Base-by-base conservation (phyloP, 345 rosid species). In the Reutealis trisperma region DNA sequence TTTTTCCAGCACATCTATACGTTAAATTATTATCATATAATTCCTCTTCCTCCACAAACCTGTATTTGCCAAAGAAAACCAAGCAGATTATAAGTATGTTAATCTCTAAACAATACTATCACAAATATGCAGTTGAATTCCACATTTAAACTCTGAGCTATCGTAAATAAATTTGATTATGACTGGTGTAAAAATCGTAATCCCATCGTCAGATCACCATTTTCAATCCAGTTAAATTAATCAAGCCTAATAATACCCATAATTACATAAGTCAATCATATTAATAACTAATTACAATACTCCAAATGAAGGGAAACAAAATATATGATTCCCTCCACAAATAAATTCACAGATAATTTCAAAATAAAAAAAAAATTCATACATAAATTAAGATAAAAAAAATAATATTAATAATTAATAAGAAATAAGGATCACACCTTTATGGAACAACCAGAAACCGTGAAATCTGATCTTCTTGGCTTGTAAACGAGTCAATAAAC, bases 21-120 rank as follows among this genome's bases (percentile, higher is more conserved):
- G 30, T 24, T 74, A 79, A 27, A 58, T 45, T n/a, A 68, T 60
- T 15, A 65, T 64, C 73, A n/a, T n/a, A 60, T 27, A 73, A 71
- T 71, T 68, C 81, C 57, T 55, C 79, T 75, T 78, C 69, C 41
- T 59, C 79, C 66, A 74, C 27, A 71, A 63, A 72, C 80, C 85
- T 83, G 85, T 30, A 47, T 12, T 3, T 22, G 10, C 19, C 5
- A 16, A 2, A 73, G 8, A 73, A 60, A 47, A 45, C 58, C 44
- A 8, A 61, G 25, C 67, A 73, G 8, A 70, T 14, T 59, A 60
- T 59, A 59, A 72, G 41, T 18, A 52, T 12, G 4, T 37, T 37
- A 37, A 37, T 37, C 41, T 37, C 41, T 5, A 37, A 42, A 47
- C 51, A 47, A 45, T 47, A 47, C 51, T 15, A 47, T 47, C 13